phyloP scores from a whole-genome alignment of 2,329 filamentous ascomycete genomes.

The Neonectria ditissima region DNA sequence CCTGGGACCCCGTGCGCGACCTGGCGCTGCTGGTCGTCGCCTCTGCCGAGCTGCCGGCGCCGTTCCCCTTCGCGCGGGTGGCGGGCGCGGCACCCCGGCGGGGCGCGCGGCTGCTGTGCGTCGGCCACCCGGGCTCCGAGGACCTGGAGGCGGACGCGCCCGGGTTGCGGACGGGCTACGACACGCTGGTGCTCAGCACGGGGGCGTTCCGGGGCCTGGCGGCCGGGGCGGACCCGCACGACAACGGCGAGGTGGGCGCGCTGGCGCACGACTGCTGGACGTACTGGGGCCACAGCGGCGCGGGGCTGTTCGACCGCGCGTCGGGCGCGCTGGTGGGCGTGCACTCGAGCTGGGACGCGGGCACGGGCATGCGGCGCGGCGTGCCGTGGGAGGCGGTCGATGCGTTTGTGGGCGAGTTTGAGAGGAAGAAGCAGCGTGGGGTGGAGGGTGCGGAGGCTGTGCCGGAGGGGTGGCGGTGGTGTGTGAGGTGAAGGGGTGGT shows the following conservation, averaged over 20 bases:
- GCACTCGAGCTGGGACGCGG: constrained; percentile 66
- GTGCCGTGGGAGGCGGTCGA: constrained; percentile 58
- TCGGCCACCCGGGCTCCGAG: constrained; percentile 52
- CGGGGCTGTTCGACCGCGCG: constrained; percentile 57
- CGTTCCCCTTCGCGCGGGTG: constrained; percentile 40
- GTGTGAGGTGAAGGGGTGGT: constrained; percentile 8
- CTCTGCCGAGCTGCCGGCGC: constrained; percentile 34
- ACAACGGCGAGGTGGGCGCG: constrained; percentile 64
- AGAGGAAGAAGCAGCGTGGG: constrained; percentile 18
- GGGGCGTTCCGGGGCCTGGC: constrained; percentile 56
- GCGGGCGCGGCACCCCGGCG: constrained; percentile 31
- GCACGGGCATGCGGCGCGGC: constrained; percentile 59
- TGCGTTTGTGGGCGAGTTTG: constrained; percentile 51
- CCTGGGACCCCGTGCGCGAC: constrained; percentile 58
- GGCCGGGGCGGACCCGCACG: constrained; percentile 55
- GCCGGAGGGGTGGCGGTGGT: constrained; percentile 31
- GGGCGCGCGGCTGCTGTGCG: constrained; percentile 46
- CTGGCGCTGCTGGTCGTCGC: constrained; percentile 59
- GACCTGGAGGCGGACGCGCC: constrained; percentile 56
- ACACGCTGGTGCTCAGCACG: constrained; percentile 59
- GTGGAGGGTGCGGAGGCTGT: not conserved
- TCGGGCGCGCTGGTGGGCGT: constrained; percentile 59
- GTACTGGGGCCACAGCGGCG: constrained; percentile 68
- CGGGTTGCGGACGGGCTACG: constrained; percentile 56
- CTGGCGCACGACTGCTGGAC: constrained; percentile 68